Evolutionary conservation across 2,329 filamentous ascomycete species (phyloP), one percentile per base, ranked within the genome.

Genomic region (Ceratocystis variospora): DNA sequence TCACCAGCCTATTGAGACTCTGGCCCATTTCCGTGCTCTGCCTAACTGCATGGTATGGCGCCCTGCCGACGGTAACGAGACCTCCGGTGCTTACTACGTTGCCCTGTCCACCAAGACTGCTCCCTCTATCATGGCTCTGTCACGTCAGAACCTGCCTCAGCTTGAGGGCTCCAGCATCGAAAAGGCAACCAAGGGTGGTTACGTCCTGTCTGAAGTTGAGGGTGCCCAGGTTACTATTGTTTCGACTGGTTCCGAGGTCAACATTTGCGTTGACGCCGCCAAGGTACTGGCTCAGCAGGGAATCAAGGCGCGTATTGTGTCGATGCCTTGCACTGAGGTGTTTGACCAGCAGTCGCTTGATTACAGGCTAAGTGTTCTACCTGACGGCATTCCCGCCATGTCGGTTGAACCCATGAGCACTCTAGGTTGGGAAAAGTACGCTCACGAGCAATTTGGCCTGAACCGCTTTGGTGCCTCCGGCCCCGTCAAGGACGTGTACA

Each of bases 31-130:
- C 90, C 93, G 94, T 77, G 94, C 94, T 71, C 85, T 97, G 72
- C 94, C 94, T 75, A 99, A 99, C 87, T 89, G 88, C 83, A 96
- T 97, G 90, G 93, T 97, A 73, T 97, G 94, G 94, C 92, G 94
- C 75, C 94, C 94, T 72, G 93, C 94, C 73, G 94, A 97, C 75
- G 93, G 93, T 74, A 97, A 97, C 82, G 94, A 99, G 88, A 94
- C 89, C 73, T 95, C 89, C 75, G 93, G 91, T 74, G 93, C 94
- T 72, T 99, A 97, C 86, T 97, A 97, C 81, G 83, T 96, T 74
- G 90, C 92, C 62, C 81, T 99, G 72, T 96, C 89, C 71, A 88
- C 90, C 73, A 90, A 90, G 80, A 81, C 87, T 78, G 96, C 93
- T 46, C 94, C 94, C 71, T 90, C 86, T 77, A 94, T 99, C 78